Evolutionary conservation across 352 stramenopile species (phyloP), one percentile per base, ranked within the genome.

Genomic region (Thraustochytrium striatum): DNA sequence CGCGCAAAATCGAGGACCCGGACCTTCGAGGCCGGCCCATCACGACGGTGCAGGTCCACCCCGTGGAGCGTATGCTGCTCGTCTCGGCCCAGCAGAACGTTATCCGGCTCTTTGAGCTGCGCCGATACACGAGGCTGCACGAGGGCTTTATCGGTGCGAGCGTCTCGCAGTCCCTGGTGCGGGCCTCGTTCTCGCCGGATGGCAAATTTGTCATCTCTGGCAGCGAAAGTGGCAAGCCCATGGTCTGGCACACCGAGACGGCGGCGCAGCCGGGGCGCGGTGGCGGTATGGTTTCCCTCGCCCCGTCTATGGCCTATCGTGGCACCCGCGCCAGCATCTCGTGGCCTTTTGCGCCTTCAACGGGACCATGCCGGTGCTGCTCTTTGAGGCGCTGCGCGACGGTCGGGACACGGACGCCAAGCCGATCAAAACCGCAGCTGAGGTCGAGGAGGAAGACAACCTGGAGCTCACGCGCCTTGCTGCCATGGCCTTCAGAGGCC

Each of bases 31-130:
- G 65, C 16, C 58, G 50, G 65, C 11, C 65, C n/a, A 75, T 75
- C 50, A 75, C 65, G 1, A 9, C 65, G 3, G 65, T 75, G 11
- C 43, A 75, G 52, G 65, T 75, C 5, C 65, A 75, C 32, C 65
- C 65, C 21, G 3, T 70, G 8, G 65, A 75, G 65, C 65, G 65
- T 5, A 21, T 75, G 28, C 65, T 75, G 0, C 47, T 75, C 30
- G 65, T 75, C 1, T 75, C 65, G 3, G 65, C 65, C 11, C 65
- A 75, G 52, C 65, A 75, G 16, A 75, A 75, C 25, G 47, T 68
- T 5, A 75, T 75, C 61, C 65, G 65, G 7, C 65, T 75, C 30
- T 75, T 75, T n/a, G 65, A 75, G 39, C 52, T 75, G 21, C 65
- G 65, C 5, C 32, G 65, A 3, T 75, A 75, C 39, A 61, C 65